A percentile compares a stretch with the other conserved stretches of the same genome.
Conservation (phyloP, 345 rosid species). For the Hypericum androsaemum region DNA sequence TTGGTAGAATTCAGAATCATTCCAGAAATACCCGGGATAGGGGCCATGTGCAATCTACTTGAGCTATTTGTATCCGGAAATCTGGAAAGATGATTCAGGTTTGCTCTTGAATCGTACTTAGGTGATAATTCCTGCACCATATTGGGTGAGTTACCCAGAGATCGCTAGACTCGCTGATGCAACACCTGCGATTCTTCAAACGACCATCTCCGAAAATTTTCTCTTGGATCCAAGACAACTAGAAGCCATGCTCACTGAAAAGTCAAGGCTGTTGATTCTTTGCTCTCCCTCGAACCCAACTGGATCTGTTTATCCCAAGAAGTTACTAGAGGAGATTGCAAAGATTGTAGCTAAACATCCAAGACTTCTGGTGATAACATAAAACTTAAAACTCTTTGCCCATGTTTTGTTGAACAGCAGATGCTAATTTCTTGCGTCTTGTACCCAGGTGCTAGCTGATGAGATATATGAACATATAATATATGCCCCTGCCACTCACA, state of each 20-base stretch:
- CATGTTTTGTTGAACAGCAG: constrained; percentile 4
- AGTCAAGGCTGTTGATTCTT: constrained; percentile 78
- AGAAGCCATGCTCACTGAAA: constrained; percentile 60
- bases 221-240: constrained; percentile 78
- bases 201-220: constrained; percentile 71
- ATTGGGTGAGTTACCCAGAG: constrained; percentile 97
- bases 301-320: constrained; percentile 90
- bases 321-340: constrained; percentile 85
- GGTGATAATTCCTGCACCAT: constrained; percentile 98
- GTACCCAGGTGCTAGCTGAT: constrained; percentile 72
- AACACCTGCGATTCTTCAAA: constrained; percentile 79
- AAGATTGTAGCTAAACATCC: constrained; percentile 82
- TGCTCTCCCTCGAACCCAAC: constrained; percentile 99
- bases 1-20: no score
- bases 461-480: constrained; percentile 97
- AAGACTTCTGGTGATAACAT: constrained; percentile 65
- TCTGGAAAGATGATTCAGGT: no score
- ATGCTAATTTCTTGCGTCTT: constrained; percentile 11
- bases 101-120: constrained; percentile 22
- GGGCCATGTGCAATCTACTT: no score
- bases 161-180: constrained; percentile 93
- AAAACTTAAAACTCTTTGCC: constrained; percentile 4
- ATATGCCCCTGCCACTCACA: constrained; percentile 81
- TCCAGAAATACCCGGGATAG: no score
- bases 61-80: no score